Evolutionary conservation across 208 protist species (phyloP).

Genomic region (Sergeia podlipaevii): DNA sequence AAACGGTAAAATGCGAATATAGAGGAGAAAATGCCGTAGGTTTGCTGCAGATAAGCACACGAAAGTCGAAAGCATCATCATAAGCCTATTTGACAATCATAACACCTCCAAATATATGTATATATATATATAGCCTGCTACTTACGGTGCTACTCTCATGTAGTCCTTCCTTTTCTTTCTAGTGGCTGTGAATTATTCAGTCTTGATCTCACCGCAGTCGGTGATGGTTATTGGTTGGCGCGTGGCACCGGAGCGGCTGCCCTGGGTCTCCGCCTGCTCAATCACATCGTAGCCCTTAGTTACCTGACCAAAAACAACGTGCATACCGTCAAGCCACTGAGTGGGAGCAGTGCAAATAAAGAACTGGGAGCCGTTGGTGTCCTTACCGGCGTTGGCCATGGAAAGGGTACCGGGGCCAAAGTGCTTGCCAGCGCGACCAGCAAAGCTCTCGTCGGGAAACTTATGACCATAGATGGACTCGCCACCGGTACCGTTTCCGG

Average conservation of each 20-base stretch:
- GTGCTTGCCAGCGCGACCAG: conserved; percentile 76
- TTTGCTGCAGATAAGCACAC: too few species aligned
- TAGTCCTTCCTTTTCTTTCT: too few species aligned
- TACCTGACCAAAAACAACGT: conserved; percentile 95
- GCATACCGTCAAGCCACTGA: conserved; percentile 89
- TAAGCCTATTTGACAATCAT: too few species aligned
- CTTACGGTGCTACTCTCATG: conserved; percentile 6
- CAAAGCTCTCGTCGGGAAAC: conserved; percentile 94
- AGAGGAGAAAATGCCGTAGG: background rate
- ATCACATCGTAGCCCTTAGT: conserved; percentile 86
- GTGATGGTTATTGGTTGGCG: conserved; percentile 64
- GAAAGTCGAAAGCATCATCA: background rate
- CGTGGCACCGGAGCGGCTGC: conserved; percentile 68
- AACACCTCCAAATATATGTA: too few species aligned
- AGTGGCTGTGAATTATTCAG: conserved; percentile 13
- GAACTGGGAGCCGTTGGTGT: conserved; percentile 88
- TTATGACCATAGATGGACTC: conserved; percentile 92
- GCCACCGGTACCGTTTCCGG: conserved; percentile 89
- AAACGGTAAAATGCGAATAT: background rate
- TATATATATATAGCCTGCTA: background rate
- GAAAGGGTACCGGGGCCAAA: conserved; percentile 61
- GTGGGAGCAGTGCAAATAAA: conserved; percentile 70
- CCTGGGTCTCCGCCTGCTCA: conserved; percentile 62
- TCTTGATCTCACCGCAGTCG: conserved; percentile 73
- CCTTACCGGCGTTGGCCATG: conserved; percentile 72